Base-by-base conservation (phyloP, 495 filamentous ascomycete genomes). In the Aspergillus mulundensis region DNA sequence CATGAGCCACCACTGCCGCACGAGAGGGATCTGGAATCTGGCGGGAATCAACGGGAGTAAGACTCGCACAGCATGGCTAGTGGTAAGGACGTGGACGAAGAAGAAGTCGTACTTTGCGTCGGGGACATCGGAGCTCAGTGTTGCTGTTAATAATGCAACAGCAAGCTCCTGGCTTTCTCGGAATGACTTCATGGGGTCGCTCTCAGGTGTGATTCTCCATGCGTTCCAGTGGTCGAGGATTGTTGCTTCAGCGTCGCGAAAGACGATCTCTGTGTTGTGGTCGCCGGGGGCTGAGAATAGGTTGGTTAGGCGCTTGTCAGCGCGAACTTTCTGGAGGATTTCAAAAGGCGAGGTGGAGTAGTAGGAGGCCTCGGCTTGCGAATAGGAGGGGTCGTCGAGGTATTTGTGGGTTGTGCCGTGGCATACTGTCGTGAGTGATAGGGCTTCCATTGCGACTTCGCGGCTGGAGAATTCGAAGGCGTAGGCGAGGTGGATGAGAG, bases 1-100 rank as follows among this genome's bases (percentile, higher is more conserved):
- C 39, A 95, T 77, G 4, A 97, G 71, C 91, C 90, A 96, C 88
- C 95, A 96, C 64, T 93, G 87, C 16, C 84, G 78, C 7, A 95
- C 80, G 16, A 97, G 71, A 16, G 74, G 74, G 36, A 90, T 64
- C 57, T 94, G 91, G 56, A 82, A 89, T 61, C 82, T 82, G 4
- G 77, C 66, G 0, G 91, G 92, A 14, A 96, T 77, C 6, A 89
- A 65, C 0, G 94, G 94, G 1, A 97, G 77, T 8, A 97, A 66
- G 23, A 94, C 87, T 1, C 94, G 82, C 7, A 96, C 84, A 0
- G 94, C 94, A 66, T 97, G 91, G 56, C 85, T 90, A 28, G 88
- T 85, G 0, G 90, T 95, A 28, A 97, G 74, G 11, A 90, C 60
- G 61, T 96, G 90, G 14, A 87, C 82, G 53, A 91, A 61, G 73